Percentiles rank a stretch among this genome's conserved stretches.
Evolutionary conservation across 2,329 filamentous ascomycete species (phyloP).

Genomic region (Aureobasidium sp.): DNA sequence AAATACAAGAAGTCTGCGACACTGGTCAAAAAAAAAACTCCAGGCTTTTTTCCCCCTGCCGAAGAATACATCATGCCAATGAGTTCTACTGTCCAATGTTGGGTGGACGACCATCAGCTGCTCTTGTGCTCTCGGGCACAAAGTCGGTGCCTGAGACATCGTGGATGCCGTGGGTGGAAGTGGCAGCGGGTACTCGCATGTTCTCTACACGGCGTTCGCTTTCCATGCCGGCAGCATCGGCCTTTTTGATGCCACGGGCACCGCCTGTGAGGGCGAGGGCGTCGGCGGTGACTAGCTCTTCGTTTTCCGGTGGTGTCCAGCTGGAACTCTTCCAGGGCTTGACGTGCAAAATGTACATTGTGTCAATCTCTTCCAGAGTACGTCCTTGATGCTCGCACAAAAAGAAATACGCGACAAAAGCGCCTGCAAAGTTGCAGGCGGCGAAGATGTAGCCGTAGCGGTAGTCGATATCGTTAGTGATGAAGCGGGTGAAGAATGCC

Average conservation of each 20-base stretch:
- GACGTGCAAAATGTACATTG: constrained; percentile 31
- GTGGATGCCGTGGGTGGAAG: constrained; percentile 21
- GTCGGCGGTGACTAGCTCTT: constrained; percentile 23
- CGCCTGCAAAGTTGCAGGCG: constrained; percentile 27
- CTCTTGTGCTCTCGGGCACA: constrained; percentile 18
- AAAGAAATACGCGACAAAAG: constrained; percentile 32
- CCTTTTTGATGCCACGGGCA: constrained; percentile 26
- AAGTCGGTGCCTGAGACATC: constrained; percentile 23
- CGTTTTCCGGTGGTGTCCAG: constrained; percentile 26
- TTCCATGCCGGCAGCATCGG: constrained; percentile 19
- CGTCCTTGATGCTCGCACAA: constrained; percentile 31
- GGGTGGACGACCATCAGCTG: background rate
- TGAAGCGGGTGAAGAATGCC: constrained; percentile 31
- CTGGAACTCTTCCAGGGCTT: constrained; percentile 27
- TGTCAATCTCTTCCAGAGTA: constrained; percentile 33
- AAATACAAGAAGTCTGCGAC: background rate
- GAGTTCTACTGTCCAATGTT: background rate
- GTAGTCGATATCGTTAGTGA: constrained; percentile 31
- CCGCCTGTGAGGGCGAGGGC: constrained; percentile 23
- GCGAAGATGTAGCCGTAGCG: constrained; percentile 34
- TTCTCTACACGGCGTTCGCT: constrained; percentile 15
- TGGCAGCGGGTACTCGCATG: constrained; percentile 19
- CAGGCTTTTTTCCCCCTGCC: background rate
- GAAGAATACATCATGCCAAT: background rate
- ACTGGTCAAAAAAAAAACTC: background rate